Percentiles rank a stretch among this genome's conserved stretches.
Conservation (phyloP, 2,329 filamentous ascomycete species). For the Ascochyta pisi region DNA sequence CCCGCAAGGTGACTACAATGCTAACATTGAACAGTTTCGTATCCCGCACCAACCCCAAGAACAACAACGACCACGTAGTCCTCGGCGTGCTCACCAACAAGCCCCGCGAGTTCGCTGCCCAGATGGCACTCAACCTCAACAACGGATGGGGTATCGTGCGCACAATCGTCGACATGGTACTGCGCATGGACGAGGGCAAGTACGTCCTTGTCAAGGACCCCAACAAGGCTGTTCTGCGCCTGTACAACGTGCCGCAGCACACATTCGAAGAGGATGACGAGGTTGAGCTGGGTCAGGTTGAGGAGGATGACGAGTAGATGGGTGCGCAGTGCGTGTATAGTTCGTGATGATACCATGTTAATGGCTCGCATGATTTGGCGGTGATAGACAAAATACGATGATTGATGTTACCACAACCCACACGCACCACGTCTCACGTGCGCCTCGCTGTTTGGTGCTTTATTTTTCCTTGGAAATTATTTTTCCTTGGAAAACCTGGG, state of each 20-base stretch:
- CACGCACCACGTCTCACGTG: background rate
- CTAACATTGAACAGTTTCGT: conserved; percentile 73
- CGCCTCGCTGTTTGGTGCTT: too few species aligned
- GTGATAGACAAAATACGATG: conserved; percentile 29
- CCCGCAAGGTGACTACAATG: background rate
- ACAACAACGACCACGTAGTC: conserved; percentile 91
- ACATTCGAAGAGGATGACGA: conserved; percentile 95
- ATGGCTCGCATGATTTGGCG: conserved; percentile 25
- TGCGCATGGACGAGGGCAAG: conserved; percentile 79
- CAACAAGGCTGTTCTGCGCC: conserved; percentile 91
- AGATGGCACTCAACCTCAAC: conserved; percentile 97
- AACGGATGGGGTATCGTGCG: conserved; percentile 99
- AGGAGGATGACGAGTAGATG: conserved; percentile 61
- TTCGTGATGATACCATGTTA: conserved; percentile 32
- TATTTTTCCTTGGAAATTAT: too few species aligned
- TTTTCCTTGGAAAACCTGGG: too few species aligned
- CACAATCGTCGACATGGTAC: conserved; percentile 94
- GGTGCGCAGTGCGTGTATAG: conserved; percentile 3
- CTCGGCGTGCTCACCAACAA: conserved; percentile 98
- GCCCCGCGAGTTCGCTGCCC: conserved; percentile 91
- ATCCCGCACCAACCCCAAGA: conserved; percentile 89
- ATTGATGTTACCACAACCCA: background rate
- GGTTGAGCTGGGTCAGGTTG: conserved; percentile 64
- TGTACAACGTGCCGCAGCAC: conserved; percentile 87
- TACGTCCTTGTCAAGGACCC: conserved; percentile 86